Base-by-base conservation (phyloP, 108 stramenopile genomes). In the Skeletonema menzelii region DNA sequence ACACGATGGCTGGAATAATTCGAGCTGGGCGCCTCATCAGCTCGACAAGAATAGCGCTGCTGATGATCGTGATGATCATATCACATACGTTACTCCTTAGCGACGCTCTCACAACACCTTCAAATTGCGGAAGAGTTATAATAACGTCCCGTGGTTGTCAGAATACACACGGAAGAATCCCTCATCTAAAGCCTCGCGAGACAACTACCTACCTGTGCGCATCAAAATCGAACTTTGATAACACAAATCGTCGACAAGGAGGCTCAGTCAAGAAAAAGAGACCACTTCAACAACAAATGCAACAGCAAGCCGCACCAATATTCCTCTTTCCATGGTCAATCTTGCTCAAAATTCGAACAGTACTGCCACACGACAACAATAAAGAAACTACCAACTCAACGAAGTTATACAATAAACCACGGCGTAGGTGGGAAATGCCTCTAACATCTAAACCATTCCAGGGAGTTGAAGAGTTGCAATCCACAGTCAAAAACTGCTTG, bases 361-460 rank as follows among this genome's bases (percentile, higher is more conserved):
- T n/a, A 42, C n/a, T 42, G 11, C 40, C 40, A 22, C 49, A 20
- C 4, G n/a, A 53, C 6, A 53, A 53, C 20, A 53, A 53, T 10
- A 53, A 10, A 53, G 8, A 19, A 24, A 22, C 6, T 6, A 53
- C 6, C 20, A 24, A 53, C 19, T 53, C 49, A 53, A 53, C 15
- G 0, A 53, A n/a, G n/a, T n/a, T n/a, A n/a, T n/a, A n/a, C n/a
- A n/a, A n/a, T n/a, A n/a, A 53, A 22, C 49, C 17, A 12, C 22
- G 38, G 40, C 28, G 56, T 3, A 13, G 67, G 46, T 70, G 69
- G 69, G 69, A 70, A 13, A 44, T 70, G 26, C 69, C 69, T 1
- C 42, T 70, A n/a, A 70, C 69, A 59, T 38, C 35, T 22, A 70
- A 70, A 27, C 69, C 69, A 28, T 70, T 59, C 38, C 56, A 70